Percentiles rank a stretch among this genome's conserved stretches.
Conservation (phyloP, 345 rosid species). For the Erysimum cheiranthoides region DNA sequence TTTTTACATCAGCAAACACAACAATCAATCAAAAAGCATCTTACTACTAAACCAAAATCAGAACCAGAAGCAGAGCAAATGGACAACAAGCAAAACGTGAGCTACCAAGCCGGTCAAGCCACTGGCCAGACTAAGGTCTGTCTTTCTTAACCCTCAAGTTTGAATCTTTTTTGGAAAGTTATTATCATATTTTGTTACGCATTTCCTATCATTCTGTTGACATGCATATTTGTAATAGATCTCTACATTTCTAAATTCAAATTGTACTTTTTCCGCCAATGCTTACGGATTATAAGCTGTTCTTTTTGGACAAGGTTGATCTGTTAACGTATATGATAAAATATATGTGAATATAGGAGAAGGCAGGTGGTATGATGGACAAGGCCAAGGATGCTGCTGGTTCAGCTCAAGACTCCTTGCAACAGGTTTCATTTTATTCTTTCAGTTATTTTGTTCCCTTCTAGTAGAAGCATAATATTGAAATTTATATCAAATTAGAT, state of each 20-base stretch:
- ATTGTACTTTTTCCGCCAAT: not conserved
- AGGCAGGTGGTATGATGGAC: conserved; percentile 61
- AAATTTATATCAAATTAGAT: not conserved
- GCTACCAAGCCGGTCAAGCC: conserved; percentile 63
- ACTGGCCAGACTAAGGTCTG: conserved; percentile 63
- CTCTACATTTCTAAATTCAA: not conserved
- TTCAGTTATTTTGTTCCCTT: not conserved
- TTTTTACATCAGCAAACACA: conserved; percentile 17
- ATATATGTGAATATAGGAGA: conserved; percentile 55
- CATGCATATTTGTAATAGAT: not conserved
- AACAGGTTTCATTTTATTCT: conserved; percentile 47
- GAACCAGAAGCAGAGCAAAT: conserved; percentile 2
- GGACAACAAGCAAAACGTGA: conserved; percentile 54
- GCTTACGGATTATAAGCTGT: not conserved
- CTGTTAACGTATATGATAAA: not conserved
- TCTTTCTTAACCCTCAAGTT: not conserved
- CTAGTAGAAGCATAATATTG: not conserved
- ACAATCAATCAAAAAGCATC: conserved; percentile 9
- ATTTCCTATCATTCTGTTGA: not conserved
- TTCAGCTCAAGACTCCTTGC: conserved; percentile 65
- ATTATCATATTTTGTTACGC: not conserved
- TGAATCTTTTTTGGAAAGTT: not conserved
- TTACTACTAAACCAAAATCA: no score
- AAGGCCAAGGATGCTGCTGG: conserved; percentile 62
- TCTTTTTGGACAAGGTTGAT: not conserved